A percentile compares a stretch with the other conserved stretches of the same genome.
Evolutionary conservation across 2,329 filamentous ascomycete genomes (phyloP).

Genomic region (Alternaria brassicae): DNA sequence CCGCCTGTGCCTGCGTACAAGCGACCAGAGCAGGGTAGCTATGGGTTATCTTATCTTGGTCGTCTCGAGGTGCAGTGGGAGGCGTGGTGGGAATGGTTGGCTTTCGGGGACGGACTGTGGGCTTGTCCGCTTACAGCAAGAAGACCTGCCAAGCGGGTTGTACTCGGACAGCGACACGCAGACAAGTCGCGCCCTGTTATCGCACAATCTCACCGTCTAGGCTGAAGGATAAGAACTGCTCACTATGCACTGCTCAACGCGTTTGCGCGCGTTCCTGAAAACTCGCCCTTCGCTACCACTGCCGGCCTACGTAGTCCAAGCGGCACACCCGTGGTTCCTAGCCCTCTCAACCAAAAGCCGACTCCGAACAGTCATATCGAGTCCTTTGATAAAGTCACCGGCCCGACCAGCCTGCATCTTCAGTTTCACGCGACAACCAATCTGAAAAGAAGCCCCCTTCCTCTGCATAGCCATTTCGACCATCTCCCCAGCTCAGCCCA

Average conservation of each 20-base stretch:
- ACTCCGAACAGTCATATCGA: conserved; percentile 12
- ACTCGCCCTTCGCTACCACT: conserved; percentile 8
- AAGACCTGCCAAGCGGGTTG: conserved; percentile 10
- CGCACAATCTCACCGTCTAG: background rate
- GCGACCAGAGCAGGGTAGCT: no score
- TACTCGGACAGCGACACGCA: conserved; percentile 5
- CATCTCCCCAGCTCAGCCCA: background rate
- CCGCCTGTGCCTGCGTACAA: background rate
- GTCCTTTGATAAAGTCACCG: background rate
- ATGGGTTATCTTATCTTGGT: background rate
- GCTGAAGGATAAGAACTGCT: conserved; percentile 3
- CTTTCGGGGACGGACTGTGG: conserved; percentile 17
- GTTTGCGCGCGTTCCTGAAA: conserved; percentile 18
- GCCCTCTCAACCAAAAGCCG: conserved; percentile 9
- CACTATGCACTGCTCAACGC: conserved; percentile 7
- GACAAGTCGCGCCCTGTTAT: background rate
- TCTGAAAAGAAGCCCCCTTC: background rate
- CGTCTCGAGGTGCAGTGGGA: background rate
- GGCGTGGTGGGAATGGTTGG: conserved; percentile 15
- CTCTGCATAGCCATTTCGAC: background rate
- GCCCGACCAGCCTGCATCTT: background rate
- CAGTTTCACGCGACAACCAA: background rate
- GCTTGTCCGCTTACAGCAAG: conserved; percentile 17
- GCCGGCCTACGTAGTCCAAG: conserved; percentile 10
- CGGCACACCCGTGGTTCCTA: conserved; percentile 13